Evolutionary conservation across 2,329 filamentous ascomycete species (phyloP).

Genomic region (Teratosphaeriaceae sp.): DNA sequence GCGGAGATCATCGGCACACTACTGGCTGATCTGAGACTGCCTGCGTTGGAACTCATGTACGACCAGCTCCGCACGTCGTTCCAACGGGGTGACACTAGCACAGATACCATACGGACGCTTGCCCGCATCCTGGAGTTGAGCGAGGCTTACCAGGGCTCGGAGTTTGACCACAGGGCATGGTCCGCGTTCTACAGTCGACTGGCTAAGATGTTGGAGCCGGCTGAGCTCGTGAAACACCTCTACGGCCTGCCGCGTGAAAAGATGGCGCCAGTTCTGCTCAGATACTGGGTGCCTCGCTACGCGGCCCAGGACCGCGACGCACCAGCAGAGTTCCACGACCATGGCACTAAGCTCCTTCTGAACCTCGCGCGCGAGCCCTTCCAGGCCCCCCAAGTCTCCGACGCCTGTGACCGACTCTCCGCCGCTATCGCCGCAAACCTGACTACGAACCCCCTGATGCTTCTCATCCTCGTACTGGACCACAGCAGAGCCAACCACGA

Average conservation of each 20-base stretch:
- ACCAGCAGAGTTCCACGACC: neutral
- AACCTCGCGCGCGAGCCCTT: neutral
- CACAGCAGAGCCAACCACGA: no score
- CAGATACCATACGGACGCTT: neutral
- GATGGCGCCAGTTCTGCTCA: constrained; percentile 11
- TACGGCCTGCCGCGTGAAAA: constrained; percentile 3
- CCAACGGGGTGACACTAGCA: neutral
- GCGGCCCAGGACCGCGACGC: neutral
- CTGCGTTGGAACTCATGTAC: neutral
- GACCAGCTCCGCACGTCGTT: neutral
- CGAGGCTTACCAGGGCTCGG: neutral
- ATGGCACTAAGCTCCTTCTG: neutral
- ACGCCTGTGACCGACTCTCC: no score
- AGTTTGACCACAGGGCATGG: constrained; percentile 9
- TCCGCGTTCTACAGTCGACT: constrained; percentile 9
- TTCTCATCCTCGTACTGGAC: no score
- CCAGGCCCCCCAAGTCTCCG: neutral
- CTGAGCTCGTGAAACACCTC: constrained; percentile 15
- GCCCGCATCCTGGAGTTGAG: constrained; percentile 4
- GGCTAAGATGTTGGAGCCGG: constrained; percentile 3
- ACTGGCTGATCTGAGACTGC: neutral
- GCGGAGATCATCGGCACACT: constrained; percentile 10
- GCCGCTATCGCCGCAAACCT: no score
- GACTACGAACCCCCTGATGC: no score
- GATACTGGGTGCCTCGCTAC: constrained; percentile 15